Evolutionary conservation across 768 basidiomycete genomes (phyloP).

Genomic region (Boletellus ananas): DNA sequence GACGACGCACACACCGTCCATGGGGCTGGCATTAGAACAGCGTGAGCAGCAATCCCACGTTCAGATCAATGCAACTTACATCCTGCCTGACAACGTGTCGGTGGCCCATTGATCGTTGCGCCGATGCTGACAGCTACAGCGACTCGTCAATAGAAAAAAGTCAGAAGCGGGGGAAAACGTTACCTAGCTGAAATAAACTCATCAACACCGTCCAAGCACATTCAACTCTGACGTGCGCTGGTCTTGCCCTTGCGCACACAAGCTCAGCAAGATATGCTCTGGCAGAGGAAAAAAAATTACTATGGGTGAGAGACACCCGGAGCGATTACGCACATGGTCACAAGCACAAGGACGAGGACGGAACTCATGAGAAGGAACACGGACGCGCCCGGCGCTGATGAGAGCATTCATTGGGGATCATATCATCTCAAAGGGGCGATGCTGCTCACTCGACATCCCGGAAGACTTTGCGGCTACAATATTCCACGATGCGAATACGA

Average conservation of each 20-base stretch:
- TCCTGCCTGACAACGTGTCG: constrained; percentile 31
- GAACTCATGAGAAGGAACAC: constrained; percentile 49
- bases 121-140: constrained; percentile 46
- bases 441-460: constrained; percentile 36
- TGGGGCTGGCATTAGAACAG: constrained; percentile 24
- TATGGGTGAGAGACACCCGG: not conserved
- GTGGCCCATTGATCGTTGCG: constrained; percentile 42
- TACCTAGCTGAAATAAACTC: constrained; percentile 50
- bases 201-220: constrained; percentile 52
- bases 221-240: constrained; percentile 47
- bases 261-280: constrained; percentile 36
- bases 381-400: constrained; percentile 44
- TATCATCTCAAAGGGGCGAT: not conserved
- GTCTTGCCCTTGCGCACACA: constrained; percentile 34
- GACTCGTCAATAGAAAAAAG: not conserved
- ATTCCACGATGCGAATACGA: constrained; percentile 61
- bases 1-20: constrained; percentile 47
- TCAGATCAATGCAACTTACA: constrained; percentile 28
- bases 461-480: constrained; percentile 36
- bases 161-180: constrained; percentile 8
- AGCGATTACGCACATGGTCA: constrained; percentile 28
- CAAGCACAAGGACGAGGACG: constrained; percentile 29
- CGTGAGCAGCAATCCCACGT: constrained; percentile 4
- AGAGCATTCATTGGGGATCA: not conserved
- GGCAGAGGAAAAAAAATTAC: not conserved